phyloP scores from a whole-genome alignment of 2,329 filamentous ascomycete species.

The Phaeosphaeria sp. region DNA sequence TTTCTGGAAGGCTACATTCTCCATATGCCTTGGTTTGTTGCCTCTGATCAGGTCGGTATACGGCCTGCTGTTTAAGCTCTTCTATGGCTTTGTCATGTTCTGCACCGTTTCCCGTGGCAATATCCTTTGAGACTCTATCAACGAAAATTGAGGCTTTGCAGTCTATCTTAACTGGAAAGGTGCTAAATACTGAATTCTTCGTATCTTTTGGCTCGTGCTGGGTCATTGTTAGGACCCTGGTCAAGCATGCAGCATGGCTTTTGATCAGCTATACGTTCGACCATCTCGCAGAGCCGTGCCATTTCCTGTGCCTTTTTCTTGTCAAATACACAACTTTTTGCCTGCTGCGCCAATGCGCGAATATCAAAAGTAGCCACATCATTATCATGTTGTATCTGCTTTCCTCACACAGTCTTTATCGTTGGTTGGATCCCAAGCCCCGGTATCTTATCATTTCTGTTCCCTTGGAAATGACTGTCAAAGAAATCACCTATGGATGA shows the following conservation, averaged over 20 bases:
- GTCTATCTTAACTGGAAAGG: neutral
- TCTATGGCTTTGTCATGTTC: neutral
- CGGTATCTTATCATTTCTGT: neutral
- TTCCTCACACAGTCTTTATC: neutral
- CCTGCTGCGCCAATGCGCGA: neutral
- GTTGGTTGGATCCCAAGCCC: neutral
- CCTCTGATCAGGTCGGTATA: neutral
- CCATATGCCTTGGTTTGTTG: too few species aligned
- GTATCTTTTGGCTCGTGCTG: neutral
- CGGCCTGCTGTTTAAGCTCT: neutral
- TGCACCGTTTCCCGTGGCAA: neutral
- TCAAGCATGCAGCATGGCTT: neutral
- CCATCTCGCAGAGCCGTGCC: neutral
- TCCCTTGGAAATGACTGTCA: neutral
- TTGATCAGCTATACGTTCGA: neutral
- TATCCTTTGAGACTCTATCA: neutral
- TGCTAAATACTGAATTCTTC: neutral
- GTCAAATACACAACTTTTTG: neutral
- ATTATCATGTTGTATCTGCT: neutral
- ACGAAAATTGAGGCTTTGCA: neutral
- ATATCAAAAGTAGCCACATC: neutral
- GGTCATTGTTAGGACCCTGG: neutral
- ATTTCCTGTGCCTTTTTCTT: neutral
- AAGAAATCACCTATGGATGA: neutral
- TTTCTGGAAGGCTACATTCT: too few species aligned